Conservation (phyloP, 352 stramenopile species). For the Salisapilia sapeloensis region DNA sequence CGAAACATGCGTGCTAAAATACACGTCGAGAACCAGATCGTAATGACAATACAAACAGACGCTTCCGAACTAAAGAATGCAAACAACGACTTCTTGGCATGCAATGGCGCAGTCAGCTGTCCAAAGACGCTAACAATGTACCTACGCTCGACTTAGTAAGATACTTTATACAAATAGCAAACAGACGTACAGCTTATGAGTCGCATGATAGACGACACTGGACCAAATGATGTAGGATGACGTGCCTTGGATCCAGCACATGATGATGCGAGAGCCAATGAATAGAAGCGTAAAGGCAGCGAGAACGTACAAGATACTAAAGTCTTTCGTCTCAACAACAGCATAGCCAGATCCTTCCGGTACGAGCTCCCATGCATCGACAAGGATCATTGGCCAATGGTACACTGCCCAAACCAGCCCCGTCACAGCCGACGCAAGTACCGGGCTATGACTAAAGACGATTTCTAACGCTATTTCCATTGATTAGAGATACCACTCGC, state of each 20-base stretch:
- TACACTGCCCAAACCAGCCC: slow-evolving; percentile 71
- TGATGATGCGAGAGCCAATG: slow-evolving; percentile 75
- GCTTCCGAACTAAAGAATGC: slow-evolving; percentile 76
- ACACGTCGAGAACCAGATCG: slow-evolving; percentile 80
- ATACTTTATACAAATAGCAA: neutral
- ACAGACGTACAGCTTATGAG: slow-evolving; percentile 67
- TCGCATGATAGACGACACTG: slow-evolving; percentile 71
- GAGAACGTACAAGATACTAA: slow-evolving; percentile 67
- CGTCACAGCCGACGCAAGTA: slow-evolving; percentile 72
- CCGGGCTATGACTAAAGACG: slow-evolving; percentile 74
- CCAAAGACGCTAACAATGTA: slow-evolving; percentile 82
- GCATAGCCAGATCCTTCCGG: slow-evolving; percentile 57
- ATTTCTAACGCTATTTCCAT: slow-evolving; percentile 53
- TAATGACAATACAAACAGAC: slow-evolving; percentile 67
- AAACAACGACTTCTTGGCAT: slow-evolving; percentile 70
- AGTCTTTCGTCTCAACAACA: slow-evolving; percentile 58
- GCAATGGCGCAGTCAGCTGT: slow-evolving; percentile 64
- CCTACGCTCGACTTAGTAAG: slow-evolving; percentile 7
- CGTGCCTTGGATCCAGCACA: slow-evolving; percentile 84
- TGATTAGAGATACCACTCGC: neutral
- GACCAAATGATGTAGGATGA: slow-evolving; percentile 81
- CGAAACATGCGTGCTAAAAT: slow-evolving; percentile 79
- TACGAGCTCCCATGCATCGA: slow-evolving; percentile 58
- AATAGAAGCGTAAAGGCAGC: slow-evolving; percentile 61
- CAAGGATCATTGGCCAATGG: slow-evolving; percentile 82